Percentiles rank a stretch among this genome's conserved stretches.
Conservation (phyloP, 768 basidiomycete genomes). For the Sarcomyxa edulis region DNA sequence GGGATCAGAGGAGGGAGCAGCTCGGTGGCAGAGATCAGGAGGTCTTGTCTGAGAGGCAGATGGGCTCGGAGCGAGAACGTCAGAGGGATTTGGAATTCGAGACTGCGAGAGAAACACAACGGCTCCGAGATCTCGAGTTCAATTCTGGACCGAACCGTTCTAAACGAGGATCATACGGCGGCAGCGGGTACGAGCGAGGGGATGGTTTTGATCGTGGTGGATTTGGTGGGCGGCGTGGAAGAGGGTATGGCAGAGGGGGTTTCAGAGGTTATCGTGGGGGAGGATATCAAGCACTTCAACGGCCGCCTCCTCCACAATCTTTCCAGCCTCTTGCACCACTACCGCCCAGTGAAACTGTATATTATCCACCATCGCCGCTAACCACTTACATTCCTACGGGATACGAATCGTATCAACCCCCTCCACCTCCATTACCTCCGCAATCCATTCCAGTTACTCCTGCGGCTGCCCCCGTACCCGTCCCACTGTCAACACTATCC, state of each 20-base stretch:
- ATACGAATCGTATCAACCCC: constrained; percentile 19
- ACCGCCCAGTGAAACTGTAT: constrained; percentile 16
- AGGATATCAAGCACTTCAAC: constrained; percentile 22
- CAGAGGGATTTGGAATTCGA: constrained; percentile 7
- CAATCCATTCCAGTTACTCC: constrained; percentile 12
- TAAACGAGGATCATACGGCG: constrained; percentile 18
- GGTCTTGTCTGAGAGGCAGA: constrained; percentile 9
- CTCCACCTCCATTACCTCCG: constrained; percentile 16
- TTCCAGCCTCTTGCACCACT: constrained; percentile 23
- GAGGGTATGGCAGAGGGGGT: constrained; percentile 22
- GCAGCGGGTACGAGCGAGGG: constrained; percentile 26
- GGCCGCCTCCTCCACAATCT: constrained; percentile 23
- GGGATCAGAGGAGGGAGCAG: constrained; percentile 19
- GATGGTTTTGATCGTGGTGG: constrained; percentile 27
- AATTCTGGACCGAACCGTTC: constrained; percentile 13
- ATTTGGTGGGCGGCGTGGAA: constrained; percentile 18
- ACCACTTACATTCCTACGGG: constrained; percentile 24
- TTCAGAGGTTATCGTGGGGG: constrained; percentile 20
- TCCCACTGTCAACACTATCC: constrained; percentile 37
- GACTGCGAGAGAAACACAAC: constrained; percentile 10
- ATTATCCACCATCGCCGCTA: constrained; percentile 18
- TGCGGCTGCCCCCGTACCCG: constrained; percentile 33
- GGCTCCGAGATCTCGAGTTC: constrained; percentile 27
- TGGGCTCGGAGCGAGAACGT: constrained; percentile 14
- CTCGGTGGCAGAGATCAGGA: constrained; percentile 7